Evolutionary conservation across 345 rosid genomes (phyloP).

Genomic region (Diplotaxis tenuifolia): DNA sequence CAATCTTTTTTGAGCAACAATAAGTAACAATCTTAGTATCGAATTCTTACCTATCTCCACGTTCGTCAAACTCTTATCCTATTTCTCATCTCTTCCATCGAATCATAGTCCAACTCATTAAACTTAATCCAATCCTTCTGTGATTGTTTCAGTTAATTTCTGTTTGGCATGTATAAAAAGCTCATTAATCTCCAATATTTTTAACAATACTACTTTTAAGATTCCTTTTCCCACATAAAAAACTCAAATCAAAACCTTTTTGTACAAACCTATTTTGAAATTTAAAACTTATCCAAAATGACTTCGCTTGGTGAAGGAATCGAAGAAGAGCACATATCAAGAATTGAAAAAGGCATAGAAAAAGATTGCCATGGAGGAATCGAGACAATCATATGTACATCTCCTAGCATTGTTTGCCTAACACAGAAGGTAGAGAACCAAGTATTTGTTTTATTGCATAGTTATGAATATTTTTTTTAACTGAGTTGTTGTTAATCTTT

Average conservation of each 20-base stretch:
- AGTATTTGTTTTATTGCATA: background rate
- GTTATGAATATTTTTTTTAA: background rate
- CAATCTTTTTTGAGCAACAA: background rate
- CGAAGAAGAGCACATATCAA: constrained; percentile 34
- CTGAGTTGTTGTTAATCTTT: background rate
- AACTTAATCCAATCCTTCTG: background rate
- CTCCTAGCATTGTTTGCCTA: constrained; percentile 33
- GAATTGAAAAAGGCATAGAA: constrained; percentile 20
- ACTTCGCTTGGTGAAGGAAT: constrained; percentile 10
- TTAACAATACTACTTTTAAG: background rate
- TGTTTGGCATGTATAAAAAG: constrained; percentile 9
- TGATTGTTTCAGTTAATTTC: background rate
- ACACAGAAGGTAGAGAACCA: constrained; percentile 19
- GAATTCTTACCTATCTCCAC: background rate
- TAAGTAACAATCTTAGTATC: background rate
- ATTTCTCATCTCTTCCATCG: constrained; percentile 1
- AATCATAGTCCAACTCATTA: background rate
- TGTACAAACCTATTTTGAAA: background rate
- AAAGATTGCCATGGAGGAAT: constrained; percentile 26
- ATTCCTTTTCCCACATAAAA: background rate
- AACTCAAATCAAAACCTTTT: background rate
- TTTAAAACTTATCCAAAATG: constrained; percentile 3
- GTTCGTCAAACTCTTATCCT: background rate
- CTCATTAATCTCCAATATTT: background rate
- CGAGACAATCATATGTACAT: constrained; percentile 24